These are phyloP conservation scores for Cladophialophora exuberans DNA, from an alignment of 2,329 filamentous ascomycete genomes.

Conservation along the genomic window DNA sequence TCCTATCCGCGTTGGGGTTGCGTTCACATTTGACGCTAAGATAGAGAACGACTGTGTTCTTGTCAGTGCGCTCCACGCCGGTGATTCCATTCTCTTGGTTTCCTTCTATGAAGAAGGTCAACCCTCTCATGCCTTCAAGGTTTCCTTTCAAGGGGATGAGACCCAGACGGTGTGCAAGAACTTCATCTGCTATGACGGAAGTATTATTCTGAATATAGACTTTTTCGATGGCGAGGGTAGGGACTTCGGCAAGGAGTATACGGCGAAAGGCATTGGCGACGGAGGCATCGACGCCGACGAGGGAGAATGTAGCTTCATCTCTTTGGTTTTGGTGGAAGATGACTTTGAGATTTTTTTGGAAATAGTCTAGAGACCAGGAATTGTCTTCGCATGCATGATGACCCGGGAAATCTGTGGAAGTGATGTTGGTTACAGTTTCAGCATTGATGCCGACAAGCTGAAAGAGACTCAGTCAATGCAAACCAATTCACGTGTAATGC, in stretches of 20 bases:
- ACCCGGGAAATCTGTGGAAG: slow-evolving; percentile 88
- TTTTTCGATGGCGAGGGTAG: slow-evolving; percentile 89
- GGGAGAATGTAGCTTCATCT: slow-evolving; percentile 81
- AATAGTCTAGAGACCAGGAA: slow-evolving; percentile 74
- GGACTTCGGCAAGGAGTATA: slow-evolving; percentile 92
- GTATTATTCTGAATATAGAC: slow-evolving; percentile 97
- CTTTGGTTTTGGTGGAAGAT: slow-evolving; percentile 82
- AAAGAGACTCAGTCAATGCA: slow-evolving; percentile 2
- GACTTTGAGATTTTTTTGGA: slow-evolving; percentile 70
- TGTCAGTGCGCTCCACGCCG: slow-evolving; percentile 62
- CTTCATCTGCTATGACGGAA: slow-evolving; percentile 96
- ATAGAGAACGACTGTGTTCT: slow-evolving; percentile 81
- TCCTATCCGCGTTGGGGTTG: slow-evolving; percentile 70
- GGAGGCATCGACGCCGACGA: slow-evolving; percentile 87
- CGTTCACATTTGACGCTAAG: slow-evolving; percentile 80
- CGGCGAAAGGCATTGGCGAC: slow-evolving; percentile 97
- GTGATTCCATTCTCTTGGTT: slow-evolving; percentile 56
- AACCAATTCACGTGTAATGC: background rate
- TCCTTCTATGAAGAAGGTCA: slow-evolving; percentile 80
- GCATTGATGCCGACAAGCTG: slow-evolving; percentile 74
- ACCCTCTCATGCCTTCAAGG: slow-evolving; percentile 74
- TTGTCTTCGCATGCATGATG: slow-evolving; percentile 89
- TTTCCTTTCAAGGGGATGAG: slow-evolving; percentile 86
- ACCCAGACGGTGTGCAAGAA: slow-evolving; percentile 85
- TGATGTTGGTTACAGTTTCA: slow-evolving; percentile 87